phyloP scores from a whole-genome alignment of 2,329 filamentous ascomycete species.

The Nothopassalora personata region DNA sequence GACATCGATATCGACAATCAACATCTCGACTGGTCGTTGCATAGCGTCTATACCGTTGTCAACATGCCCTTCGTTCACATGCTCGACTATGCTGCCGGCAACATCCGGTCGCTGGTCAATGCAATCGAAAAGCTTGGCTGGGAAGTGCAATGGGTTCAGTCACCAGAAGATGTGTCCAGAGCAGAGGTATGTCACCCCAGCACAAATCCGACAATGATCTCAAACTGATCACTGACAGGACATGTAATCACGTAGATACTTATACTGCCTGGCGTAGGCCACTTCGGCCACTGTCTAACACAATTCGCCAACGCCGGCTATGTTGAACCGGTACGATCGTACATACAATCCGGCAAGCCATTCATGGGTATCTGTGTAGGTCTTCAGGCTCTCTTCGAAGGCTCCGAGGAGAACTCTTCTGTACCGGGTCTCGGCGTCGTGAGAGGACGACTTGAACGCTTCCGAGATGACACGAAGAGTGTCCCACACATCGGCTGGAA shows the following conservation, averaged over 20 bases:
- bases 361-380: conserved; percentile 99
- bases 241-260: conserved; percentile 58
- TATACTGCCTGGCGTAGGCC: conserved; percentile 91
- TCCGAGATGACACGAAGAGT: conserved; percentile 71
- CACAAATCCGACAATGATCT: neutral
- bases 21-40: neutral
- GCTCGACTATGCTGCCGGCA: conserved; percentile 90
- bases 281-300: conserved; percentile 91
- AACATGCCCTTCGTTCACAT: conserved; percentile 72
- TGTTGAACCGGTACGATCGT: conserved; percentile 71
- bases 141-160: conserved; percentile 83
- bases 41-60: neutral
- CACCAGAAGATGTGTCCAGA: conserved; percentile 74
- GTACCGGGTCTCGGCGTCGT: conserved; percentile 73
- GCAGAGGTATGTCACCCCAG: conserved; percentile 63
- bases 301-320: conserved; percentile 80
- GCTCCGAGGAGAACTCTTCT: conserved; percentile 70
- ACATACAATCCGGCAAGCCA: conserved; percentile 86
- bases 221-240: conserved; percentile 32
- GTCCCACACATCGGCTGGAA: conserved; percentile 99
- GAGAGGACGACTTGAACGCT: conserved; percentile 64
- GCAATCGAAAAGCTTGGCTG: conserved; percentile 95
- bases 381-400: conserved; percentile 80
- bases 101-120: conserved; percentile 92
- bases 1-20: neutral